Evolutionary conservation across 1,139 yeast species (phyloP), one percentile per base, ranked within the genome.

Genomic region (Saccharomyces hybrid): DNA sequence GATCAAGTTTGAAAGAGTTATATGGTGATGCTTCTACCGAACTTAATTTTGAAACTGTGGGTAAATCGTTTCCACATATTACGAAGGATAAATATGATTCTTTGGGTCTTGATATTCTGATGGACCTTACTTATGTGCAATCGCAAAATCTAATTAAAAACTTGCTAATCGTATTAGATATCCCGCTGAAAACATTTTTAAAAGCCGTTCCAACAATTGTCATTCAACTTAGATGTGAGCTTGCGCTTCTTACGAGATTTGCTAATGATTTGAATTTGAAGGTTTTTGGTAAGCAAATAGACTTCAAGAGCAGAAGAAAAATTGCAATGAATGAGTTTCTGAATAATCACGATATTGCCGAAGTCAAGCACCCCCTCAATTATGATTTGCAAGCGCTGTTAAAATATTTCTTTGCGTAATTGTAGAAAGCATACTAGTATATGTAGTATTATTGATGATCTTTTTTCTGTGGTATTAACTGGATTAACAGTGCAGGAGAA

Each of bases 111-210:
- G 66, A 62, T 32, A 47, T 54, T 4, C 63, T 72, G 3, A 72
- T 71, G 47, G 48, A 54, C 2, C 48, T 66, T 51, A 59, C 59
- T 21, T 54, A 61, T 11, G 57, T 61, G 9, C 66, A 67, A 44
- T 61, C 69, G 24, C 71, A 66, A 52, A 71, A 72, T 52, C 56
- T 67, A 4, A 55, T 71, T 14, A 71, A 71, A 55, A 65, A 65
- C 38, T 52, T 72, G 28, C 53, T 68, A 4, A 52, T 68, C 8
- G 54, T 63, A 9, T 61, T 72, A 26, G 70, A 66, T n/a, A 63
- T 67, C 11, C 73, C 74, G n/a, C 57, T 64, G 8, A 54, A 65
- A n/a, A 62, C 64, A 48, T 52, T 71, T 12, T 59, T 65, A 12
- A 60, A 60, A 42, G 64, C 61, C 50, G 50, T 66, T n/a, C 63